These are phyloP conservation scores for Aspergillus novoparasiticus DNA, from an alignment of 2,329 filamentous ascomycete species.

Conservation along the genomic window DNA sequence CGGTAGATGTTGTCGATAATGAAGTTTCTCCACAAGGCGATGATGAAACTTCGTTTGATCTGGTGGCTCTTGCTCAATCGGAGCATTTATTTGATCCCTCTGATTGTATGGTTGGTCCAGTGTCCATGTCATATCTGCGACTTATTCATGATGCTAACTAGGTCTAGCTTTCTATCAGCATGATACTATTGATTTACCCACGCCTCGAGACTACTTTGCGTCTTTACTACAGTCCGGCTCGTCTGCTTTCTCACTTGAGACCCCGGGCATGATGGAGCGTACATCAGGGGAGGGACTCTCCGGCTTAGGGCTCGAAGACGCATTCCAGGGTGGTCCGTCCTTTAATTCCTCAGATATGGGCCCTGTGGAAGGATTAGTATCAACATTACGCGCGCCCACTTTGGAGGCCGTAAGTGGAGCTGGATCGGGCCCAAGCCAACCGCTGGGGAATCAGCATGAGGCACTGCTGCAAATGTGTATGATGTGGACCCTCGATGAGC, in stretches of 20 bases:
- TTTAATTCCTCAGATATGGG: neutral
- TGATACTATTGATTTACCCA: neutral
- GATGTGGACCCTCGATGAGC: neutral
- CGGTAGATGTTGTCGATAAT: neutral
- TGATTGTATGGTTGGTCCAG: neutral
- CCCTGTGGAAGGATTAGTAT: neutral
- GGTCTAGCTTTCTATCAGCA: neutral
- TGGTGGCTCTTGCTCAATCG: neutral
- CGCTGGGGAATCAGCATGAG: slow-evolving; percentile 4
- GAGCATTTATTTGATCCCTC: neutral
- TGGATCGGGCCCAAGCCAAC: neutral
- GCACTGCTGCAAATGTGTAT: slow-evolving; percentile 9
- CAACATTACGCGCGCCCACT: neutral
- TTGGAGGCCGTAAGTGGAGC: neutral
- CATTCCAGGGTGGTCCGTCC: neutral
- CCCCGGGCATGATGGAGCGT: neutral
- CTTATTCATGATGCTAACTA: neutral
- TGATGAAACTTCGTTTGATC: neutral
- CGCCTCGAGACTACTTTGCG: neutral
- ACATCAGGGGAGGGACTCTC: neutral
- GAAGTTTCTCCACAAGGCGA: neutral
- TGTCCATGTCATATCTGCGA: neutral
- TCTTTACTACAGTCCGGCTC: neutral
- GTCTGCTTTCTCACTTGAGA: neutral
- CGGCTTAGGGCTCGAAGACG: neutral